phyloP scores from a whole-genome alignment of 1,284 basidiomycete genomes.

The Somion occarium region DNA sequence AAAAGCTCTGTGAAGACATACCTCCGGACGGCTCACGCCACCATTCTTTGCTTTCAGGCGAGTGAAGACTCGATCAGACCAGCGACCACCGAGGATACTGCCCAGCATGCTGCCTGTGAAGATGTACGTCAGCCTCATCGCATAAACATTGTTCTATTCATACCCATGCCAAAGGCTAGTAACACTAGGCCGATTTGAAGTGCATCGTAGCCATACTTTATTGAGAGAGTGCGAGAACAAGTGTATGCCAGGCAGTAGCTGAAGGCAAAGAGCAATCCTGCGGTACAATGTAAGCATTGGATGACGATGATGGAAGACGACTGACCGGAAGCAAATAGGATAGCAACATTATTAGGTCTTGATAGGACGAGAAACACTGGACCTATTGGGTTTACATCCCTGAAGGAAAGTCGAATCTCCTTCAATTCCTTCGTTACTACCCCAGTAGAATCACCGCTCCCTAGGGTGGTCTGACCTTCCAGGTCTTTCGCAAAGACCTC shows the following conservation, averaged over 20 bases:
- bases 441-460: not conserved
- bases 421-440: conserved; percentile 14
- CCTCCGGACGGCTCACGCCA: conserved; percentile 65
- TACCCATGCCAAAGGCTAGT: conserved; percentile 71
- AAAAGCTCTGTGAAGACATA: conserved; percentile 18
- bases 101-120: conserved; percentile 58
- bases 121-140: not conserved
- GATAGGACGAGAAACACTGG: conserved; percentile 56
- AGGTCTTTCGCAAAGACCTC: conserved; percentile 12
- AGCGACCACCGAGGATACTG: conserved; percentile 71
- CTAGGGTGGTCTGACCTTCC: not conserved
- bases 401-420: conserved; percentile 53
- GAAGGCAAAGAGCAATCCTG: conserved; percentile 70
- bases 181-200: conserved; percentile 74
- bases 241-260: conserved; percentile 72
- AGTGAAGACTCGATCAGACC: conserved; percentile 63
- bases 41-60: conserved; percentile 55
- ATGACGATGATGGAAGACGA: conserved; percentile 38
- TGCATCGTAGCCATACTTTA: conserved; percentile 64
- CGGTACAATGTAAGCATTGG: conserved; percentile 48
- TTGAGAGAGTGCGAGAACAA: conserved; percentile 60
- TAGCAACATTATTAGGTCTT: conserved; percentile 61
- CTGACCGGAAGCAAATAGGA: conserved; percentile 68
- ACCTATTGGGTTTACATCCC: conserved; percentile 73
- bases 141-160: conserved; percentile 12